phyloP scores from a whole-genome alignment of 2,329 filamentous ascomycete species.

The Calonectria pauciramosa region DNA sequence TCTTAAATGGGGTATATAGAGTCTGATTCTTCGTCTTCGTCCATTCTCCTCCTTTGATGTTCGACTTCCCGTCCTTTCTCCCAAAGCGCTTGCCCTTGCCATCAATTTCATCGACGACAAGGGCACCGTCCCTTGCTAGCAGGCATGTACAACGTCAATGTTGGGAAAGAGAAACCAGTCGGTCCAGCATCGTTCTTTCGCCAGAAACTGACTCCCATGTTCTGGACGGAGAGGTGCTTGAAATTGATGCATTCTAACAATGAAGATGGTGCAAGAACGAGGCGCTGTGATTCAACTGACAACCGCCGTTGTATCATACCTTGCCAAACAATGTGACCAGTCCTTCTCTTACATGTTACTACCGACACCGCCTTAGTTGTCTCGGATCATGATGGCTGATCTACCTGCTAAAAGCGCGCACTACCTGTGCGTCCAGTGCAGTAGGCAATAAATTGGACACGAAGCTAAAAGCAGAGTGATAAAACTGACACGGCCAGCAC shows the following conservation, averaged over 20 bases:
- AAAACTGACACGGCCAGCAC: conserved; percentile 5
- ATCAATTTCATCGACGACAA: neutral
- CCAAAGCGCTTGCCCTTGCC: neutral
- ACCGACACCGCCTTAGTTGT: neutral
- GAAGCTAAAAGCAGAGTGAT: neutral
- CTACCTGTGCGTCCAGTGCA: neutral
- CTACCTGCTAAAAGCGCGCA: neutral
- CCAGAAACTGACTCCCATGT: neutral
- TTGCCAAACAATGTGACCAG: neutral
- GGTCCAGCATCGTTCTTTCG: neutral
- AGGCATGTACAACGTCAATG: too few species aligned
- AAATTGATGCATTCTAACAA: neutral
- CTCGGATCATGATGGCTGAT: neutral
- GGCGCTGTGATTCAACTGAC: neutral
- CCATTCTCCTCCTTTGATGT: neutral
- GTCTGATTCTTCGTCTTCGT: neutral
- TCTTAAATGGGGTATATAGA: neutral
- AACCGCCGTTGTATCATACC: neutral
- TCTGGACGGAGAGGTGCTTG: neutral
- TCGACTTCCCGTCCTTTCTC: neutral
- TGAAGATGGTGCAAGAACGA: neutral
- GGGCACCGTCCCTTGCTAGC: neutral
- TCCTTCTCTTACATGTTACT: neutral
- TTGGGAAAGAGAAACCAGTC: neutral
- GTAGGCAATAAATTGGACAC: neutral